Conservation (phyloP, 345 rosid genomes). For the thale cress (Arabidopsis thaliana) region DNA sequence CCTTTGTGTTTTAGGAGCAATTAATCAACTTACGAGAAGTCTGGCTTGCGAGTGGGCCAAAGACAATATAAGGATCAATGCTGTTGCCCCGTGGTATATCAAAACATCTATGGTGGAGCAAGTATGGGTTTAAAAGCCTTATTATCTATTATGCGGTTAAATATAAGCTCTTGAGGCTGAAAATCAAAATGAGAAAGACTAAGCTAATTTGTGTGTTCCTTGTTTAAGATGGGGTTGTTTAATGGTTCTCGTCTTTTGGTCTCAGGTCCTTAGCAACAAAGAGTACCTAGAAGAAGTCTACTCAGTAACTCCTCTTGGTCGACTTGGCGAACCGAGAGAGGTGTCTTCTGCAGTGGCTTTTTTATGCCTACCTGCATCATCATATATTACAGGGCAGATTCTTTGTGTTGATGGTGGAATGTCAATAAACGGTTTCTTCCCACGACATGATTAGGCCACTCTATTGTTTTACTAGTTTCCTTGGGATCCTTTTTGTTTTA, state of each 20-base stretch:
- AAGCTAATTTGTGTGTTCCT: neutral
- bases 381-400: slow-evolving; percentile 66
- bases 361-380: slow-evolving; percentile 78
- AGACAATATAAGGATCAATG: slow-evolving; percentile 79
- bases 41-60: slow-evolving; percentile 91
- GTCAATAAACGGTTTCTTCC: slow-evolving; percentile 48
- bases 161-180: neutral
- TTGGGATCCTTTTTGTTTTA: neutral
- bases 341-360: slow-evolving; percentile 61
- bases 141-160: neutral
- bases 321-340: slow-evolving; percentile 44
- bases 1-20: slow-evolving; percentile 59
- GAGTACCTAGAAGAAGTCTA: slow-evolving; percentile 41
- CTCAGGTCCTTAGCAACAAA: slow-evolving; percentile 42
- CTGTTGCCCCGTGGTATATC: slow-evolving; percentile 91
- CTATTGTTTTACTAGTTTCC: slow-evolving; percentile 9
- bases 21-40: slow-evolving; percentile 72
- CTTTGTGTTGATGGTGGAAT: slow-evolving; percentile 48
- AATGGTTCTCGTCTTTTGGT: slow-evolving; percentile 27
- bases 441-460: slow-evolving; percentile 47
- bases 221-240: neutral
- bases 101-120: slow-evolving; percentile 82
- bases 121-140: slow-evolving; percentile 38
- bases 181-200: neutral
- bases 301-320: slow-evolving; percentile 47